Conservation (phyloP, 208 protist genomes). For the Trypanosoma melophagium region DNA sequence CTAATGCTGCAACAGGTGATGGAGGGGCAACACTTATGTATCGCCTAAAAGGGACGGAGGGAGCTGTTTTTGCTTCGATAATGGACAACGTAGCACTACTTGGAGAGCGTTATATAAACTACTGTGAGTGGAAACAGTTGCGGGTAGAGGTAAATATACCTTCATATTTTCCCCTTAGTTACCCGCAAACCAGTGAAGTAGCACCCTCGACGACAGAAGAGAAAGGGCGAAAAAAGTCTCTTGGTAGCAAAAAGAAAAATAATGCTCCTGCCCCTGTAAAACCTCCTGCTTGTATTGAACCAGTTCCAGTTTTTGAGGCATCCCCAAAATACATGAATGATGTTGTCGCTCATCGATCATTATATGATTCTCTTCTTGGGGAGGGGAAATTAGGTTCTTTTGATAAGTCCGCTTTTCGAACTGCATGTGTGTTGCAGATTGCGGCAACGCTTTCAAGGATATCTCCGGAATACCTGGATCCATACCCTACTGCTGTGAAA, state of each 20-base stretch:
- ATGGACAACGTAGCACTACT: constrained; percentile 20
- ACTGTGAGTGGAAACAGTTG: constrained; percentile 22
- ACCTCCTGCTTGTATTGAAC: neutral
- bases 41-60: constrained; percentile 22
- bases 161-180: constrained; percentile 23
- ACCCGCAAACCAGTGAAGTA: constrained; percentile 5
- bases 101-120: constrained; percentile 17
- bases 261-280: neutral
- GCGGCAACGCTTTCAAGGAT: constrained; percentile 14
- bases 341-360: constrained; percentile 29
- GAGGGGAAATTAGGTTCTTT: constrained; percentile 2
- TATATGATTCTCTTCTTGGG: constrained; percentile 25
- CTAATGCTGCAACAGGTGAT: constrained; percentile 1
- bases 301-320: constrained; percentile 22
- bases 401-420: constrained; percentile 16
- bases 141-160: constrained; percentile 15
- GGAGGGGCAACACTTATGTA: constrained; percentile 8
- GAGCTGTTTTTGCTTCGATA: constrained; percentile 15
- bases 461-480: constrained; percentile 13
- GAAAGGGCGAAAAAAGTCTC: constrained; percentile 10
- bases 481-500: constrained; percentile 14
- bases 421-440: constrained; percentile 27
- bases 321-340: constrained; percentile 29
- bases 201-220: constrained; percentile 1
- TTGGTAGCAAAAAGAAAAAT: constrained; percentile 5